These are phyloP conservation scores for Penicillium parvum DNA, from an alignment of 495 filamentous ascomycete species.

Conservation along the genomic window DNA sequence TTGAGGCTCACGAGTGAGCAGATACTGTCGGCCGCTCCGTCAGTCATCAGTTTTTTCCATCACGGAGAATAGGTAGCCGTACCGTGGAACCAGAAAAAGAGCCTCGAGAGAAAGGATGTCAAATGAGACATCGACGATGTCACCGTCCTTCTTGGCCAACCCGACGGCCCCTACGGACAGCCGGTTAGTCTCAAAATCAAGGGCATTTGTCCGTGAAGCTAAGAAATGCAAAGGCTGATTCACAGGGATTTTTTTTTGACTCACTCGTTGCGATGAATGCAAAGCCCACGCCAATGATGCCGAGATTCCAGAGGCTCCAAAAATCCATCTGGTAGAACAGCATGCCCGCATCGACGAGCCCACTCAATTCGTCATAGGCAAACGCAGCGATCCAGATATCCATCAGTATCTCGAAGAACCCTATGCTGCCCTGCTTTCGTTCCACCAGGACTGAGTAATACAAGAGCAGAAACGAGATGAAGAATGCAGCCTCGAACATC, in stretches of 20 bases:
- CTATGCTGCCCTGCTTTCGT: conserved; percentile 45
- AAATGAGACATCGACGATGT: conserved; percentile 72
- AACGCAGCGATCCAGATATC: conserved; percentile 77
- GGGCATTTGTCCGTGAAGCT: background rate
- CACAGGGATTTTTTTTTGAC: conserved; percentile 23
- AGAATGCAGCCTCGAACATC: conserved; percentile 82
- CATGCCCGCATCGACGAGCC: conserved; percentile 75
- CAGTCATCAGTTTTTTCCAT: conserved; percentile 8
- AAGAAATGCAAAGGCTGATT: conserved; percentile 15
- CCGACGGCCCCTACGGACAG: conserved; percentile 61
- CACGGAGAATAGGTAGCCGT: conserved; percentile 14
- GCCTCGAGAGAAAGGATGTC: conserved; percentile 87
- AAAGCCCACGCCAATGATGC: conserved; percentile 77
- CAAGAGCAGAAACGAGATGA: conserved; percentile 70
- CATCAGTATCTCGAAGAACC: conserved; percentile 48
- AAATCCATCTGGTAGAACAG: conserved; percentile 84
- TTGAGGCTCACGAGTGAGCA: conserved; percentile 86
- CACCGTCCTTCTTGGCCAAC: conserved; percentile 53
- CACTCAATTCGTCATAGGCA: conserved; percentile 79
- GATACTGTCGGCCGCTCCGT: conserved; percentile 46
- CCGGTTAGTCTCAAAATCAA: conserved; percentile 9
- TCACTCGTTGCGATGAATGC: conserved; percentile 68
- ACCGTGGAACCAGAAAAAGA: conserved; percentile 81
- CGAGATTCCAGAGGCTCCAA: conserved; percentile 86
- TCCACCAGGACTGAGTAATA: conserved; percentile 83